Conservation (phyloP, 345 rosid species). For the Durio zibethinus region DNA sequence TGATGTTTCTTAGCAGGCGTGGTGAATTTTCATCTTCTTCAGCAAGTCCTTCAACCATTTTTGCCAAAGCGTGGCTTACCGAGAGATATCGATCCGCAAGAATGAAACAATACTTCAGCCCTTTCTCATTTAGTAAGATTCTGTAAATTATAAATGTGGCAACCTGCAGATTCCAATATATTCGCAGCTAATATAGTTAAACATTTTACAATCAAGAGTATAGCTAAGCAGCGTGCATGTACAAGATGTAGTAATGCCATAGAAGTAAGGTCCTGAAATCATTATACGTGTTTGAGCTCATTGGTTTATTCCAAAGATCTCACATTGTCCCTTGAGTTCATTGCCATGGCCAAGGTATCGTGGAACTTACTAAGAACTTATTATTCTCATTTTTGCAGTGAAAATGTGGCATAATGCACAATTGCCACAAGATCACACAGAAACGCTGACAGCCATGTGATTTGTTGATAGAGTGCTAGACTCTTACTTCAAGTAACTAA, state of each 20-base stretch:
- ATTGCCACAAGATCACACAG: background rate
- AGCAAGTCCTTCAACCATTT: conserved; percentile 24
- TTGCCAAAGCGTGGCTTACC: conserved; percentile 25
- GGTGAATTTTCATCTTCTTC: conserved; percentile 3
- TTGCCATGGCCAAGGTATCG: background rate
- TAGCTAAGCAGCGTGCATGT: background rate
- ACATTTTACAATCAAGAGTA: background rate
- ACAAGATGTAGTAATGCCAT: background rate
- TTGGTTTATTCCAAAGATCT: background rate
- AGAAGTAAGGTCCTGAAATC: background rate
- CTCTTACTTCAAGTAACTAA: no score
- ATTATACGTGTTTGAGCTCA: background rate
- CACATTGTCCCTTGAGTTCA: background rate
- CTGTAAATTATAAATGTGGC: conserved; percentile 40
- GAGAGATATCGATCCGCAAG: conserved; percentile 31
- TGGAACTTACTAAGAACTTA: background rate
- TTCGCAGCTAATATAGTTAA: background rate
- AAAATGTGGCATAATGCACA: background rate
- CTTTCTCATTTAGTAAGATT: conserved; percentile 33
- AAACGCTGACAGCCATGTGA: no score
- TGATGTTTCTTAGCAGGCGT: conserved; percentile 32
- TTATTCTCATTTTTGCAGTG: background rate
- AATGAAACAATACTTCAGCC: conserved; percentile 40
- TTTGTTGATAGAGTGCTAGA: no score
- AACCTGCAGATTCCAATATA: conserved; percentile 32